Conservation (phyloP, 129 eudicot species). For the Apium graveolens region DNA sequence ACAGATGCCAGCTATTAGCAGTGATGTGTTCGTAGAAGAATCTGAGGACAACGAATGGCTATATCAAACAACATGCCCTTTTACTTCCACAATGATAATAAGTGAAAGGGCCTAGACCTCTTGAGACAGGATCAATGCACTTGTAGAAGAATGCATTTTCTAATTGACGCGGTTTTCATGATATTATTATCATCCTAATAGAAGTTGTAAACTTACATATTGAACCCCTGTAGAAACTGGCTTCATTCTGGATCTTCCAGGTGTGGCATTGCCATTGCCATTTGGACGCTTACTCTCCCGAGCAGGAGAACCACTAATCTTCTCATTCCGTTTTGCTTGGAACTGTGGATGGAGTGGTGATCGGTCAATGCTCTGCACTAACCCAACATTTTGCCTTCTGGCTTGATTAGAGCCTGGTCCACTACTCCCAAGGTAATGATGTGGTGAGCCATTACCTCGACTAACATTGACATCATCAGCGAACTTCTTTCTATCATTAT, state of each 20-base stretch:
- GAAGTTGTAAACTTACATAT: conserved; percentile 39
- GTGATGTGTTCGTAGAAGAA: background rate
- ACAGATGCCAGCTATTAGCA: background rate
- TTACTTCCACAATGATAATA: too few species aligned
- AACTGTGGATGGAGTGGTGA: conserved; percentile 74
- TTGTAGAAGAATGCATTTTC: background rate
- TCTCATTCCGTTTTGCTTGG: conserved; percentile 36
- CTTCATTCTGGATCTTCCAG: conserved; percentile 49
- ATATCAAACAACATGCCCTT: too few species aligned
- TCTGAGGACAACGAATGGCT: background rate
- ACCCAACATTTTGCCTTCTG: conserved; percentile 35
- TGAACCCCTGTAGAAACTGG: conserved; percentile 40
- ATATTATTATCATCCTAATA: background rate
- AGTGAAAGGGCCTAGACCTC: background rate
- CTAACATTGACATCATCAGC: conserved; percentile 28
- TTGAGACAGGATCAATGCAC: background rate
- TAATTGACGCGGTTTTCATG: background rate
- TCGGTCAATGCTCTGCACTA: conserved; percentile 53
- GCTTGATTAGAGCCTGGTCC: conserved; percentile 38
- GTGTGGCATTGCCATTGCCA: conserved; percentile 63
- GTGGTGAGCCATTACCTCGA: conserved; percentile 21
- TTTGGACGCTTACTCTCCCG: conserved; percentile 42
- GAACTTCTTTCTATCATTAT: conserved; percentile 28
- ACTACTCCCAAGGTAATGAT: conserved; percentile 38
- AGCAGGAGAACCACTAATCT: conserved; percentile 51